Conservation (phyloP, 371 early-diverging fungal genomes). For the Polyrhizophydium stewartii region DNA sequence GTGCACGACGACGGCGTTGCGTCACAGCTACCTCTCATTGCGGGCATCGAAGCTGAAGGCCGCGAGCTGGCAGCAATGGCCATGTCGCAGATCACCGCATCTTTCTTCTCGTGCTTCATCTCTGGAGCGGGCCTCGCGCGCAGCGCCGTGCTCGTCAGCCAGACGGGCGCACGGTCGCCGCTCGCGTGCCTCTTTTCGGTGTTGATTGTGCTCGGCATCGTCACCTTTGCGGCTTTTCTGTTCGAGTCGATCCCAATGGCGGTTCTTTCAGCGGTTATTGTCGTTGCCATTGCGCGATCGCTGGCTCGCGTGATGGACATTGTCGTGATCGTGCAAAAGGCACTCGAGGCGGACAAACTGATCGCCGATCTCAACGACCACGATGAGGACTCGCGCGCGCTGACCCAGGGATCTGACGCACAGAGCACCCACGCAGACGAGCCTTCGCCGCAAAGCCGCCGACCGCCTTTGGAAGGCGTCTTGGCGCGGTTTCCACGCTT, state of each 20-base stretch:
- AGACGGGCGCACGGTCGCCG: background rate
- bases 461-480: too few species aligned
- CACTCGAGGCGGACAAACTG: background rate
- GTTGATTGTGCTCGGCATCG: background rate
- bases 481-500: too few species aligned
- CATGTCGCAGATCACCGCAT: background rate
- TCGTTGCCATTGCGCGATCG: background rate
- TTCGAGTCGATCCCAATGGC: background rate
- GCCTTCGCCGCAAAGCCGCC: too few species aligned
- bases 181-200: background rate
- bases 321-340: too few species aligned
- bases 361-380: background rate
- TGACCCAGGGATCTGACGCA: too few species aligned
- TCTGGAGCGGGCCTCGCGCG: background rate
- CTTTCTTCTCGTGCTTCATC: conserved; percentile 1
- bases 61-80: background rate
- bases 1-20: background rate
- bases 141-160: background rate
- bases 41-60: background rate
- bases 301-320: background rate
- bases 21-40: background rate
- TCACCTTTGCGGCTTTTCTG: background rate
- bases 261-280: background rate
- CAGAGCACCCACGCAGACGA: too few species aligned
- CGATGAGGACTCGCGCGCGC: too few species aligned